A percentile compares a stretch with the other conserved stretches of the same genome.
These are phyloP conservation scores for Gynostemma pentaphyllum DNA, from an alignment of 306 rosid species.

Conservation along the genomic window DNA sequence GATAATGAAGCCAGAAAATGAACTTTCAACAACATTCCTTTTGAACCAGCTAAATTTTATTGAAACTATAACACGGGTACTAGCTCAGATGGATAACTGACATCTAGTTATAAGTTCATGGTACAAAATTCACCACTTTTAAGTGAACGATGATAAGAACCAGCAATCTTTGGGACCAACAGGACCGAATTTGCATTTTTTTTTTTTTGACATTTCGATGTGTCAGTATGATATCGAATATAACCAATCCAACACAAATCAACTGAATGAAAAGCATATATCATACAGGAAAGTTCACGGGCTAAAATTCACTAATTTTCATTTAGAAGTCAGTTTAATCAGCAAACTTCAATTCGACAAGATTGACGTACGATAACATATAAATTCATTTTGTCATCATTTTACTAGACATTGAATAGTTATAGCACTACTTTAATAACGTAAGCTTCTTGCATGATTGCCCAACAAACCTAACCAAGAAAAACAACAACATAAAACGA, in stretches of 20 bases:
- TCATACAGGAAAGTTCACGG: background rate
- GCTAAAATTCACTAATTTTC: background rate
- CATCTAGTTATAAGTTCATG: background rate
- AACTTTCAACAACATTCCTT: background rate
- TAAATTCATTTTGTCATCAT: background rate
- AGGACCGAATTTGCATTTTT: background rate
- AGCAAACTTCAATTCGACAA: background rate
- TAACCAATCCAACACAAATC: background rate
- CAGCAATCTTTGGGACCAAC: background rate
- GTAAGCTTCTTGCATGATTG: background rate
- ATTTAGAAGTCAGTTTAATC: background rate
- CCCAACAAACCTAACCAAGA: slow-evolving; percentile 1
- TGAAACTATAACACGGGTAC: background rate
- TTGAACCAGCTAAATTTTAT: background rate
- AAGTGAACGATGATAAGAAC: background rate
- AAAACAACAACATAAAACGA: background rate
- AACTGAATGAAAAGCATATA: background rate
- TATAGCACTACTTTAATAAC: background rate
- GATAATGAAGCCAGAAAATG: background rate
- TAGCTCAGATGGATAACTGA: background rate
- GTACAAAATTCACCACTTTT: background rate
- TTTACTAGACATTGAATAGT: background rate
- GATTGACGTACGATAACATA: background rate
- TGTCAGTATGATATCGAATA: background rate
- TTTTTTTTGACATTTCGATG: background rate